Base-by-base conservation (phyloP, 2,329 filamentous ascomycete genomes). In the Diplodia sapinea region DNA sequence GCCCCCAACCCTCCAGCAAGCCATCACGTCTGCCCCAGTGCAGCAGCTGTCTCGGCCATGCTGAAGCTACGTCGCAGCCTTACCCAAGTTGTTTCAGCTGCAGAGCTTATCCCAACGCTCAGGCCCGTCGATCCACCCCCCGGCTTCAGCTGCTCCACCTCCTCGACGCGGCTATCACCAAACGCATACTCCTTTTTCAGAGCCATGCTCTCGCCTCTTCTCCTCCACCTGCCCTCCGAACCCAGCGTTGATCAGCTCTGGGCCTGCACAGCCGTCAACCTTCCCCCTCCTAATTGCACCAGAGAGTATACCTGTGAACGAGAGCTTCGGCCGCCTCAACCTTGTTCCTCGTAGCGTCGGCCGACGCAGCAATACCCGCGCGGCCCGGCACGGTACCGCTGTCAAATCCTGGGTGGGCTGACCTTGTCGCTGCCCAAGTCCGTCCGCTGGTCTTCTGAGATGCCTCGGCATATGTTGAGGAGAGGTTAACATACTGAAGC, bases 81-180 rank as follows among this genome's bases (percentile, higher is more conserved):
- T 23, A 23, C 23, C 26, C 36, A 20, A 47, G 26, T 20, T 63
- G 59, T 63, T 63, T 63, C 59, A 63, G 20, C 31, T 43, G 9
- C 59, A 38, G 50, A 63, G 59, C 47, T n/a, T 63, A 26, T 63
- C 59, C 29, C 36, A n/a, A 6, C 40, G 40, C 40, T n/a, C 56
- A 13, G 20, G 23, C 17, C 26, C 8, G 15, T 7, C 29, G 26
- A 49, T 50, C 57, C 36, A 8, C 26, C 57, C 29, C 47, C 57
- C 20, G 26, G 26, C 49, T 50, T 20, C 26, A 50, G 57, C 17
- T 12, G 38, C 20, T 49, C 57, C 57, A 33, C 29, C 15, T 61
- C 40, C 40, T 33, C 20, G 26, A 50, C 17, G 49, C 40, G 38
- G 23, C 17, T n/a, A 31, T 11, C 36, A 15, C n/a, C 15, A 33